Evolutionary conservation across 2,329 filamentous ascomycete species (phyloP), one percentile per base, ranked within the genome.

Genomic region (Paecilomyces sp.): DNA sequence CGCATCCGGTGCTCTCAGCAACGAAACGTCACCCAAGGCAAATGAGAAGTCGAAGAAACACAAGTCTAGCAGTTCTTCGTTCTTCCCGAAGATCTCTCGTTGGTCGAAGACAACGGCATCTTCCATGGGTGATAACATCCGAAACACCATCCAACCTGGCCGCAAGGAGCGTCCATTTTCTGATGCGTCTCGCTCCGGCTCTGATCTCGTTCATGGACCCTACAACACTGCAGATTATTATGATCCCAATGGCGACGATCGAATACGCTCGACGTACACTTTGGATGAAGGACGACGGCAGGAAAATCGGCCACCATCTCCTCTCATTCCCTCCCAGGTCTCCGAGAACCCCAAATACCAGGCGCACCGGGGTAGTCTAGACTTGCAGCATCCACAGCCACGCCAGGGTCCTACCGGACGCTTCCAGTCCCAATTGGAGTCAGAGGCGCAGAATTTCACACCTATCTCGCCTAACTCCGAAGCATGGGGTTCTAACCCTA

Each of bases 31-130:
- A 0, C 90, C 91, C 11, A 82, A 76, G 64, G 77, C 73, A 24
- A 86, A 84, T 1, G 88, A 91, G 5, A 91, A 90, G 75, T 84
- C 85, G 63, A 90, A 89, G 74, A 97, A 96, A 78, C 90, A 95
- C 78, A 96, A 96, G 73, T 93, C 91, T 0, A 89, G 85, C 70
- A 86, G 87, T 60, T 94, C 91, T 0, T 91, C 90, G 0, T 81
- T 87, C 80, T 89, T 96, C 62, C 92, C 92, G 25, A 97, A 96
- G 79, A 92, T 96, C 63, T 97, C 94, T 5, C 86, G 94, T 52
- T 99, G 94, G 94, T 97, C 93, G 0, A 94, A 95, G 77, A 97
- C 93, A 1, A 99, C 94, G 0, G 85, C 92, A 3, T 96, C 92
- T 0, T 96, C 91, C 62, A 86, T 92, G 52, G 88, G 90, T 53